Conservation (phyloP, 805 yeast genomes). For the Peterozyma toletana region DNA sequence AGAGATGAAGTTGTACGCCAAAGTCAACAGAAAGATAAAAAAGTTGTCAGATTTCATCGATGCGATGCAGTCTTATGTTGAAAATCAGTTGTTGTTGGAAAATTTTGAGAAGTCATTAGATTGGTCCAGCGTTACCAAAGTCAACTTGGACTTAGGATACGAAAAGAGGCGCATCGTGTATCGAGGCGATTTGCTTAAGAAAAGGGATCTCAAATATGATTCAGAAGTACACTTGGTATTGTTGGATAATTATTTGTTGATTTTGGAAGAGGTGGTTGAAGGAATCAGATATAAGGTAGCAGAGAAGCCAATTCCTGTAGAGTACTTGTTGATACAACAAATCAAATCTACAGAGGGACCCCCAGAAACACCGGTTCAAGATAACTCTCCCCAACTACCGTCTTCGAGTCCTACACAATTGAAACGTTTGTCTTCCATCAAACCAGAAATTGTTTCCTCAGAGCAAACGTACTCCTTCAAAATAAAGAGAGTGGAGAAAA, state of each 20-base stretch:
- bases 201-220: constrained; percentile 49
- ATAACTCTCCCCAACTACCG: background rate
- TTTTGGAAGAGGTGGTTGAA: constrained; percentile 49
- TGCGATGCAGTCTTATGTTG: constrained; percentile 52
- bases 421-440: background rate
- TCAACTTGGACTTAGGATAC: constrained; percentile 45
- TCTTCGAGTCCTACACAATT: background rate
- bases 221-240: constrained; percentile 36
- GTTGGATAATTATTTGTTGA: constrained; percentile 62
- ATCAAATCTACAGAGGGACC: background rate
- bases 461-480: constrained; percentile 30
- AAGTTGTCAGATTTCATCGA: constrained; percentile 54
- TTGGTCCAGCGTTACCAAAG: constrained; percentile 43
- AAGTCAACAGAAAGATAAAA: constrained; percentile 49
- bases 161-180: constrained; percentile 47
- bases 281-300: constrained; percentile 28
- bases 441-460: background rate
- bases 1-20: constrained; percentile 25
- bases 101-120: constrained; percentile 43
- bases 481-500: constrained; percentile 51
- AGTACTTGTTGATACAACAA: constrained; percentile 44
- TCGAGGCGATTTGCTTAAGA: constrained; percentile 51
- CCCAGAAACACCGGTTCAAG: background rate
- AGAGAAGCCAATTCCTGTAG: constrained; percentile 58
- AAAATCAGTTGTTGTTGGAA: constrained; percentile 47